These are phyloP conservation scores for Pecoramyces ruminantium DNA, from an alignment of 192 early-diverging fungal species.

Conservation along the genomic window DNA sequence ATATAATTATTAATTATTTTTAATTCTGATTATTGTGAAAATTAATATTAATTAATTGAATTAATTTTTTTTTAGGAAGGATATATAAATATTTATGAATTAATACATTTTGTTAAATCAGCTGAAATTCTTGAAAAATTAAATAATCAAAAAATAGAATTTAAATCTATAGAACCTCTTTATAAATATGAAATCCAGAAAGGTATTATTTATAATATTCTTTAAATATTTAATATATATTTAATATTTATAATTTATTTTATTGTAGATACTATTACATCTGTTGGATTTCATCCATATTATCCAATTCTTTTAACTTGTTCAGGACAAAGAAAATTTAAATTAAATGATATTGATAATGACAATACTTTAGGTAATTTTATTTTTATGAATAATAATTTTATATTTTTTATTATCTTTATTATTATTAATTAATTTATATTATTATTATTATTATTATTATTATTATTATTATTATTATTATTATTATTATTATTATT, in stretches of 20 bases:
- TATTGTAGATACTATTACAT: constrained; percentile 31
- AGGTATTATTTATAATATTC: neutral
- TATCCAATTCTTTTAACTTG: constrained; percentile 47
- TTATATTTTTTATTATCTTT: too few species aligned
- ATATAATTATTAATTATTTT: too few species aligned
- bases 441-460: too few species aligned
- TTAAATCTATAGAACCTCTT: neutral
- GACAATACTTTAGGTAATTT: neutral
- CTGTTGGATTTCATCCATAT: constrained; percentile 39
- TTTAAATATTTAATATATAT: constrained; percentile 2
- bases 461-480: too few species aligned
- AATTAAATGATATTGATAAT: neutral
- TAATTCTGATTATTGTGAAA: too few species aligned
- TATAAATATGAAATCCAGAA: neutral
- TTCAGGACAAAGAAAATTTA: constrained; percentile 47
- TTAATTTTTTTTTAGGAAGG: constrained; percentile 14
- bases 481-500: too few species aligned
- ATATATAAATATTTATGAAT: constrained; percentile 15
- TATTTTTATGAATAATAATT: too few species aligned
- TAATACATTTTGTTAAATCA: neutral
- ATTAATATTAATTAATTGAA: neutral
- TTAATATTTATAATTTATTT: constrained; percentile 1
- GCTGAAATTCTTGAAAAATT: neutral
- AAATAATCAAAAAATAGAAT: neutral
- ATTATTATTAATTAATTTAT: too few species aligned